Evolutionary conservation across 306 rosid genomes (phyloP).

Genomic region (Begonia masoniana): DNA sequence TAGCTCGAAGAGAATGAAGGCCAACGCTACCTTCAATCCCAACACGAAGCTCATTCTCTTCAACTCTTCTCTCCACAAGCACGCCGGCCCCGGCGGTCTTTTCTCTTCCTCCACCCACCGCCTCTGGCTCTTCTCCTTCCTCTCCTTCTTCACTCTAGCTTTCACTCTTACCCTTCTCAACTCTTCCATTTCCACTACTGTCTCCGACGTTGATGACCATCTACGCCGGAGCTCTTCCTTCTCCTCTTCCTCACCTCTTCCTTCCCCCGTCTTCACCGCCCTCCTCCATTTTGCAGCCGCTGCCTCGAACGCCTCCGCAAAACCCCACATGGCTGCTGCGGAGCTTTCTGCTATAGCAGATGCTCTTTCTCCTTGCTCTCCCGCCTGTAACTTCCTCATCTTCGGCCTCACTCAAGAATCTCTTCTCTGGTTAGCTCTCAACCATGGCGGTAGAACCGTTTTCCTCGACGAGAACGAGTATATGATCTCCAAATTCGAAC

Average conservation of each 20-base stretch:
- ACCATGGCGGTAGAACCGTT: slow-evolving; percentile 57
- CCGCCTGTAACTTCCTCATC: slow-evolving; percentile 52
- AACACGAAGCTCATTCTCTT: slow-evolving; percentile 60
- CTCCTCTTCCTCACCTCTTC: slow-evolving; percentile 22
- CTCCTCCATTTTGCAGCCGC: slow-evolving; percentile 41
- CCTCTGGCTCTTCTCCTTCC: slow-evolving; percentile 43
- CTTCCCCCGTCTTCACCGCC: slow-evolving; percentile 30
- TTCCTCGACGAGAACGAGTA: slow-evolving; percentile 76
- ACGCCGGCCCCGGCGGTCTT: background rate
- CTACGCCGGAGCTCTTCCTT: slow-evolving; percentile 2
- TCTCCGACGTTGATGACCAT: slow-evolving; percentile 6
- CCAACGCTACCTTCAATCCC: background rate
- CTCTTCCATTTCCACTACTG: slow-evolving; percentile 19
- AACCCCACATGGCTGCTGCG: slow-evolving; percentile 32
- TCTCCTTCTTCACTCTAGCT: slow-evolving; percentile 41
- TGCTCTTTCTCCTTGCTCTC: slow-evolving; percentile 22
- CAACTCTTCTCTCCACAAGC: slow-evolving; percentile 51
- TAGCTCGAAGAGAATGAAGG: too few species aligned
- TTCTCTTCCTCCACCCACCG: slow-evolving; percentile 22
- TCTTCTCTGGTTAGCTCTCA: slow-evolving; percentile 75
- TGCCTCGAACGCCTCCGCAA: slow-evolving; percentile 5
- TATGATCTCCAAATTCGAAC: slow-evolving; percentile 56
- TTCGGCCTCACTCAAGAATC: slow-evolving; percentile 93
- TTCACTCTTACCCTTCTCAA: slow-evolving; percentile 51
- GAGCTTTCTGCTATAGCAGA: slow-evolving; percentile 40